A percentile compares a stretch with the other conserved stretches of the same genome.
These are phyloP conservation scores for Elsinoe batatas DNA, from an alignment of 2,329 filamentous ascomycete species.

Conservation along the genomic window DNA sequence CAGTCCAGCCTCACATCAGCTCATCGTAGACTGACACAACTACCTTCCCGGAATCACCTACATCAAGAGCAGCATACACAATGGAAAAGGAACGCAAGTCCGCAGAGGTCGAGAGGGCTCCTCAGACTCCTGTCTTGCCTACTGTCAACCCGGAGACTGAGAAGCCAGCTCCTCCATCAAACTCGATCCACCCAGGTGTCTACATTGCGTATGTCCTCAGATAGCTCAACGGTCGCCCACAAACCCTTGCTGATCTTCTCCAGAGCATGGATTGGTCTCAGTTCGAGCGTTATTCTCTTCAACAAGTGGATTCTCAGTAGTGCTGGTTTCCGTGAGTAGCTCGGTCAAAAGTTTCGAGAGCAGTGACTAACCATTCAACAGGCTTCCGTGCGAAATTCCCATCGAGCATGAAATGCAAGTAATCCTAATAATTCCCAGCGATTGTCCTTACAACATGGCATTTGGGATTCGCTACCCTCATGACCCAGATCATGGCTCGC, in stretches of 20 bases:
- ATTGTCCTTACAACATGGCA: slow-evolving; percentile 22
- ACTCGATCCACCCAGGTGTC: slow-evolving; percentile 65
- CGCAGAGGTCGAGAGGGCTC: slow-evolving; percentile 58
- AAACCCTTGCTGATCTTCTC: background rate
- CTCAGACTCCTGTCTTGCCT: slow-evolving; percentile 58
- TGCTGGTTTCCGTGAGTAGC: slow-evolving; percentile 58
- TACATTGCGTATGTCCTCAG: slow-evolving; percentile 57
- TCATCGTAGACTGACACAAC: slow-evolving; percentile 16
- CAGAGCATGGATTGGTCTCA: slow-evolving; percentile 67
- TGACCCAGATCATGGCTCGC: slow-evolving; percentile 21
- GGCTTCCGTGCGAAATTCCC: slow-evolving; percentile 34
- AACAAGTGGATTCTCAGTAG: slow-evolving; percentile 84
- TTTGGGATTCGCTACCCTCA: slow-evolving; percentile 20
- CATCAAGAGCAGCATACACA: slow-evolving; percentile 28
- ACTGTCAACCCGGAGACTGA: slow-evolving; percentile 67
- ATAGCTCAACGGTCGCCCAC: background rate
- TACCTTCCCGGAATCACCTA: slow-evolving; percentile 18
- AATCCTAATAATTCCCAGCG: slow-evolving; percentile 28
- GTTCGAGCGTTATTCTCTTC: slow-evolving; percentile 76
- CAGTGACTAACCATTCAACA: slow-evolving; percentile 17
- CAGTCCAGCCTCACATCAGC: background rate
- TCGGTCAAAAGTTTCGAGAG: background rate
- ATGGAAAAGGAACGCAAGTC: slow-evolving; percentile 78
- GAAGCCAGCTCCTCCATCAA: slow-evolving; percentile 57
- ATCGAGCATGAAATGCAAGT: slow-evolving; percentile 22